Percentiles rank a stretch among this genome's conserved stretches.
Conservation (phyloP, 331 rosid genomes). For the Quercus tomentella region DNA sequence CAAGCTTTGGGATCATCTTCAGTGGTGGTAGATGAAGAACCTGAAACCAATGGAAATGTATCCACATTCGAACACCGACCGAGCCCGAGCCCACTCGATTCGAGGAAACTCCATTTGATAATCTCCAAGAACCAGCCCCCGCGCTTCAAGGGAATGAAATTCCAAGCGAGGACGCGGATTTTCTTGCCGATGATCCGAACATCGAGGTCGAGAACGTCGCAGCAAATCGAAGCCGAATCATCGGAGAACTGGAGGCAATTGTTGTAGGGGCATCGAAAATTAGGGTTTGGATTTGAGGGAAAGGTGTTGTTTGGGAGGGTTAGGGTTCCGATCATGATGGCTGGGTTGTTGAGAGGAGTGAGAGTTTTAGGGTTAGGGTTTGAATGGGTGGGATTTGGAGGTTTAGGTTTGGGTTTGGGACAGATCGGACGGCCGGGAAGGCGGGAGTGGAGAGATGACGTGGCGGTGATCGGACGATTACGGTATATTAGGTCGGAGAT, state of each 20-base stretch:
- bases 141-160: constrained; percentile 62
- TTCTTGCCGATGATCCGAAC: constrained; percentile 30
- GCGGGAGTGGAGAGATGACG: constrained; percentile 21
- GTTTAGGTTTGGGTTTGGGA: not conserved
- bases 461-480: constrained; percentile 50
- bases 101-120: constrained; percentile 53
- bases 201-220: constrained; percentile 64
- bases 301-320: constrained; percentile 30
- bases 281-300: constrained; percentile 11
- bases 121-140: constrained; percentile 65
- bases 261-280: constrained; percentile 33
- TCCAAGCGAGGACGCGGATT: constrained; percentile 63
- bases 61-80: constrained; percentile 3
- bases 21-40: not conserved
- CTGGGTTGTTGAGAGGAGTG: constrained; percentile 34
- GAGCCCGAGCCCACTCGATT: constrained; percentile 9
- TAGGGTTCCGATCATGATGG: constrained; percentile 60
- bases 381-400: constrained; percentile 3
- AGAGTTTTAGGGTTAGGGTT: constrained; percentile 30
- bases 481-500: constrained; percentile 44
- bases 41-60: constrained; percentile 27
- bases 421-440: constrained; percentile 13
- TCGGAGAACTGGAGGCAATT: constrained; percentile 78
- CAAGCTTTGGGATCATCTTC: constrained; percentile 28
- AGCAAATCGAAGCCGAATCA: constrained; percentile 57